phyloP scores from a whole-genome alignment of 257 asterid genomes.

The Ocimum tenuiflorum region DNA sequence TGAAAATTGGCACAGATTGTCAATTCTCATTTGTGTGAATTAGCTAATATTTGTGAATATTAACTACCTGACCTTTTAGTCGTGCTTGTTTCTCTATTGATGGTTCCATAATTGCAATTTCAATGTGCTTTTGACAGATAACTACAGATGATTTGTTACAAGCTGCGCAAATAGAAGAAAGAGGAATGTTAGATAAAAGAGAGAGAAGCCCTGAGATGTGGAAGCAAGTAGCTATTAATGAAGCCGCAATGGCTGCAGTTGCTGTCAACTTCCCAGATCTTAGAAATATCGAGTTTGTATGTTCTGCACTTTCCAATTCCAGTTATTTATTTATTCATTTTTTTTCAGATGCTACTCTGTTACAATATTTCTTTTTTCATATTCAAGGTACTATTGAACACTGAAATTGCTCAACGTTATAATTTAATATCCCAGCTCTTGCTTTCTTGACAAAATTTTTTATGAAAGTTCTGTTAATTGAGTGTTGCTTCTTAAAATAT shows the following conservation, averaged over 20 bases:
- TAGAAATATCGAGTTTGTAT: conserved; percentile 76
- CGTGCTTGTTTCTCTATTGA: background rate
- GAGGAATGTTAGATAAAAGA: conserved; percentile 81
- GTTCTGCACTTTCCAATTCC: conserved; percentile 19
- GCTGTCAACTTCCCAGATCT: conserved; percentile 93
- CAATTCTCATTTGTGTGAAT: no score
- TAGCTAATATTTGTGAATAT: background rate
- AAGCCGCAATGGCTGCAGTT: conserved; percentile 84
- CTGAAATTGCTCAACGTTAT: background rate
- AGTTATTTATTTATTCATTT: background rate
- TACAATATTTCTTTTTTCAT: no score
- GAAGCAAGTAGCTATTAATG: conserved; percentile 92
- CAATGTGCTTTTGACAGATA: conserved; percentile 45
- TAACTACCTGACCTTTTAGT: background rate
- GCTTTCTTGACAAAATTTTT: background rate
- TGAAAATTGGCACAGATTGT: background rate
- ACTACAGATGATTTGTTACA: conserved; percentile 92
- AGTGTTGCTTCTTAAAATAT: background rate
- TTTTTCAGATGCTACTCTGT: no score
- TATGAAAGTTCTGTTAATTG: background rate
- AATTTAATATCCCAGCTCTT: background rate
- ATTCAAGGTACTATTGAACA: no score
- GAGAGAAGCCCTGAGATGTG: conserved; percentile 83
- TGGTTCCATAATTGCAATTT: background rate
- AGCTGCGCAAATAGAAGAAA: conserved; percentile 98